A percentile compares a stretch with the other conserved stretches of the same genome.
Evolutionary conservation across 2,329 filamentous ascomycete species (phyloP).

Genomic region (Penicillium sp.): DNA sequence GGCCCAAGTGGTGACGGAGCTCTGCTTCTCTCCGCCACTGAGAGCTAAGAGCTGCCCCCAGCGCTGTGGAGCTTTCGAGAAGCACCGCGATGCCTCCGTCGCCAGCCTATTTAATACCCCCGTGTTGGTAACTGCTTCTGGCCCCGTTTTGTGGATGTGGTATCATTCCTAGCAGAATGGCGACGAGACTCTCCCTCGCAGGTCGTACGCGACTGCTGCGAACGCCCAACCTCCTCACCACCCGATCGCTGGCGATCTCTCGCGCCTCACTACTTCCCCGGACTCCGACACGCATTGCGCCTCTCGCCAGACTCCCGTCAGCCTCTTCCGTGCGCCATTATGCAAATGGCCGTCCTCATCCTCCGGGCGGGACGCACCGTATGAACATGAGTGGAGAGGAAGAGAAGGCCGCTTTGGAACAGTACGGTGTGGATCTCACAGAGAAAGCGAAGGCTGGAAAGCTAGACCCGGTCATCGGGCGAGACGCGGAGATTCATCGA

Average conservation of each 20-base stretch:
- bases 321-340: constrained; percentile 43
- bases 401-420: constrained; percentile 85
- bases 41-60: constrained; percentile 25
- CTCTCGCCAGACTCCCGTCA: constrained; percentile 13
- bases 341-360: constrained; percentile 72
- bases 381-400: constrained; percentile 82
- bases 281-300: constrained; percentile 20
- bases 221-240: constrained; percentile 26
- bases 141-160: not conserved
- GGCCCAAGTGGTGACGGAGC: constrained; percentile 35
- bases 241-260: constrained; percentile 24
- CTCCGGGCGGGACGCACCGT: constrained; percentile 87
- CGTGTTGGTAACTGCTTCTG: not conserved
- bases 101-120: constrained; percentile 13
- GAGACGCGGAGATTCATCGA: constrained; percentile 87
- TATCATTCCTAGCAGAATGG: constrained; percentile 25
- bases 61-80: constrained; percentile 44
- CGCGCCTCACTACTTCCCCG: constrained; percentile 25
- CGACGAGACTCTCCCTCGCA: constrained; percentile 36
- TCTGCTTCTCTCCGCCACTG: constrained; percentile 33
- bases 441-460: constrained; percentile 83
- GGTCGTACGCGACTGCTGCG: constrained; percentile 35
- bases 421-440: constrained; percentile 90
- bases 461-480: constrained; percentile 92
- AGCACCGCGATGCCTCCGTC: constrained; percentile 29